Conservation (phyloP, 805 yeast genomes). For the Hanseniaspora valbyensis region DNA sequence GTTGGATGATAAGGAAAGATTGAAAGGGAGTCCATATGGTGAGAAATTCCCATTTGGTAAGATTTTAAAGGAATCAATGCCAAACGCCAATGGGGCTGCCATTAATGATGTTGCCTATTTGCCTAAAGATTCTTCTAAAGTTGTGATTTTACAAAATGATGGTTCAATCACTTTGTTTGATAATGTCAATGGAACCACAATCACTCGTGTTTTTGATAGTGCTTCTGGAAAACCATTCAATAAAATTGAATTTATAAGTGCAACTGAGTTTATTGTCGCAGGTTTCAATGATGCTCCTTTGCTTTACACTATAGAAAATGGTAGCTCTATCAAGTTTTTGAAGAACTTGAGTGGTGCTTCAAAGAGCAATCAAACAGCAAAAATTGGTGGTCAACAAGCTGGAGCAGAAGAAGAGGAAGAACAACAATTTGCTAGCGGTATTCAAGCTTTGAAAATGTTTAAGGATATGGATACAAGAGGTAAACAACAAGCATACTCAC, state of each 20-base stretch:
- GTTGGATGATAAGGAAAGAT: slow-evolving; percentile 51
- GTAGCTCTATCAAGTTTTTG: slow-evolving; percentile 50
- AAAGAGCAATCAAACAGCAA: slow-evolving; percentile 25
- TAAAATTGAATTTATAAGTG: slow-evolving; percentile 57
- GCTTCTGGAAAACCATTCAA: slow-evolving; percentile 61
- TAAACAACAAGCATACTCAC: slow-evolving; percentile 33
- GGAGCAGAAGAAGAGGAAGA: slow-evolving; percentile 48
- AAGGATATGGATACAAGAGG: slow-evolving; percentile 94
- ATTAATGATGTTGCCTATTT: slow-evolving; percentile 72
- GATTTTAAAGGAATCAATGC: slow-evolving; percentile 51
- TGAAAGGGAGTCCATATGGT: slow-evolving; percentile 73
- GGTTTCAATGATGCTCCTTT: slow-evolving; percentile 91
- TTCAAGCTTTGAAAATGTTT: slow-evolving; percentile 83
- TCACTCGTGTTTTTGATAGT: slow-evolving; percentile 21
- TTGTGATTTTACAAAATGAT: slow-evolving; percentile 45
- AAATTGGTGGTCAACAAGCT: too few species aligned
- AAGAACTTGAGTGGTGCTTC: slow-evolving; percentile 57
- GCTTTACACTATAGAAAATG: slow-evolving; percentile 59
- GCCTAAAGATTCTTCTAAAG: slow-evolving; percentile 77
- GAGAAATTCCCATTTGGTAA: slow-evolving; percentile 84
- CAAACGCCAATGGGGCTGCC: slow-evolving; percentile 70
- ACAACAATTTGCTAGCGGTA: slow-evolving; percentile 42
- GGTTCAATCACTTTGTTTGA: slow-evolving; percentile 9
- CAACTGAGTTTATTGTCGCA: slow-evolving; percentile 64
- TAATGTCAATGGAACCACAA: slow-evolving; percentile 16